phyloP scores from a whole-genome alignment of 2,329 filamentous ascomycete genomes.

The Penicillium sp. region DNA sequence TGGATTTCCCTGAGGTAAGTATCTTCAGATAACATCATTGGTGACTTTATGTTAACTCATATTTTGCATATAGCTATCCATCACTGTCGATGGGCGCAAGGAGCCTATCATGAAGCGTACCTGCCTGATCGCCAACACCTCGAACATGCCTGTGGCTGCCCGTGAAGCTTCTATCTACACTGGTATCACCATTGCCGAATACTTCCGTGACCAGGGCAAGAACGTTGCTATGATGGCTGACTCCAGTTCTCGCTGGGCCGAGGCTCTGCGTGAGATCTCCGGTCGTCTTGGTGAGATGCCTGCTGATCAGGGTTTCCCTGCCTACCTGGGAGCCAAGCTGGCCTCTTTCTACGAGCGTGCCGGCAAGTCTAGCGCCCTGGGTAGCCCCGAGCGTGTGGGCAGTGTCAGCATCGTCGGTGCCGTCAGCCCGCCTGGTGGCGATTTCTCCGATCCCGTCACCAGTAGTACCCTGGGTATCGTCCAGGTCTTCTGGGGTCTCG shows the following conservation, averaged over 20 bases:
- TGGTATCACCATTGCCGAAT: conserved; percentile 90
- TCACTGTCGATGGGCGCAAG: conserved; percentile 88
- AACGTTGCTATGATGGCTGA: conserved; percentile 99
- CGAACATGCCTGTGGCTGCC: conserved; percentile 98
- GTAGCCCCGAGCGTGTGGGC: conserved; percentile 82
- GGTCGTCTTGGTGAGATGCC: conserved; percentile 99
- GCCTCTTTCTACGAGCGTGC: conserved; percentile 99
- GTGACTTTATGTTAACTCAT: neutral
- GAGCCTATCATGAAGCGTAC: conserved; percentile 99
- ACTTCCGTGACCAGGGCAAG: conserved; percentile 96
- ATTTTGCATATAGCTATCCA: conserved; percentile 63
- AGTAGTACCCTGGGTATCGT: conserved; percentile 92
- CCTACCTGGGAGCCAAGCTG: conserved; percentile 93
- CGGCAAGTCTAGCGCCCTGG: conserved; percentile 79
- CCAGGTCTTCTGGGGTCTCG: conserved; percentile 98
- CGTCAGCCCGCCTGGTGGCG: conserved; percentile 94
- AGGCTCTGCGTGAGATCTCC: conserved; percentile 97
- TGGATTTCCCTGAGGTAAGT: conserved; percentile 89
- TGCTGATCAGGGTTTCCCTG: conserved; percentile 98
- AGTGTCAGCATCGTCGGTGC: conserved; percentile 98
- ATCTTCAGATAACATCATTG: neutral
- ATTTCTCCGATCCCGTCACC: conserved; percentile 98
- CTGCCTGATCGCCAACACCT: conserved; percentile 96
- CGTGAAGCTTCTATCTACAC: conserved; percentile 99
- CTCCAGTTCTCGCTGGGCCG: conserved; percentile 96